Base-by-base conservation (phyloP, 2,329 filamentous ascomycete species). In the Xylariomycetidae sp. region DNA sequence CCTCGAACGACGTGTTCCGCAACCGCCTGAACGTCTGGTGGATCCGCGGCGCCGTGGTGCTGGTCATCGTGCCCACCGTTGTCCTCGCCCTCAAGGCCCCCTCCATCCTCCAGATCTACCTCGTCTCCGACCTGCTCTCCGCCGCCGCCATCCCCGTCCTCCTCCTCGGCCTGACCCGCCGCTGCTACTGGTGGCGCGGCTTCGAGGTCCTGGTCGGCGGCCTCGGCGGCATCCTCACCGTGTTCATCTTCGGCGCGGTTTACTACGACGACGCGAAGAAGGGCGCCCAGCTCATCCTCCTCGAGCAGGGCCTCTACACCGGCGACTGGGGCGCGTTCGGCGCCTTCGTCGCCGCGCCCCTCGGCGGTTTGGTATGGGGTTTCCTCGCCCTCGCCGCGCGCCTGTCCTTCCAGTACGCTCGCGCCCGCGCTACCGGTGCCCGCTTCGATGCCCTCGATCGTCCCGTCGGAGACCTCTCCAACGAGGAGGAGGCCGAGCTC, bases 301-400 rank as follows among this genome's bases (percentile, higher is more conserved):
- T 92, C 10, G 70, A 85, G 53, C 68, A 80, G 44, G 85, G 85
- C 1, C 65, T 92, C 14, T 92, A 89, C 57, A 74, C 68, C 1
- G 70, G 79, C 29, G 85, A 90, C 56, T 92, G 86, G 86, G 82
- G 77, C 42, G 82, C 74, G 2, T 92, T 92, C 57, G 85, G 85
- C 48, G 84, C 85, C 4, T 92, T 90, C 49, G 79, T 90, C 4
- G 83, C 82, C 8, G 85, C 85, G 0, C 85, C 85, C 0, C 60
- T 89, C 2, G 85, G 85, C 1, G 82, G 82, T 15, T 50, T 90
- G 13, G 59, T 89, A 20, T 89, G 81, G 73, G 82, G 76, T 1
- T 70, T 79, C 25, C 72, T 66, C 2, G 82, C 81, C 5, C 69
- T 84, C 22, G 67, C 50, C 10, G 48, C 79, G 25, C 71, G 85